These are phyloP conservation scores for Aechmea fasciata DNA, from an alignment of 176 grass and related monocot genomes.

Conservation along the genomic window DNA sequence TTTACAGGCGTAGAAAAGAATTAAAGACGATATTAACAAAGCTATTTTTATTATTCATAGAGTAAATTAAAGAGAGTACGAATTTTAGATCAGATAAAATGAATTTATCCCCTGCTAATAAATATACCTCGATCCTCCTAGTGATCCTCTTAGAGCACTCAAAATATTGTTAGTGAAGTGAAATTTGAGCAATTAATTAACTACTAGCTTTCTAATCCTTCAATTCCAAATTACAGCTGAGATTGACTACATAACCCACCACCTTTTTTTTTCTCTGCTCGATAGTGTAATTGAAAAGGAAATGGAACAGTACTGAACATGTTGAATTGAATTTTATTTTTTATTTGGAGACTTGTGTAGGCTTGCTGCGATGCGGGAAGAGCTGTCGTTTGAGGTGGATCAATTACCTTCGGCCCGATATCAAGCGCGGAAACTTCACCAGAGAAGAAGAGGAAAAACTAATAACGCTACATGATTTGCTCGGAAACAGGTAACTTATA, in stretches of 20 bases:
- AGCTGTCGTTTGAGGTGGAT: constrained; percentile 40
- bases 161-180: too few species aligned
- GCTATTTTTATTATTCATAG: too few species aligned
- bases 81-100: neutral
- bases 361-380: constrained; percentile 38
- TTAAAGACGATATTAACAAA: too few species aligned
- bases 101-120: neutral
- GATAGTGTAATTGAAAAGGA: neutral
- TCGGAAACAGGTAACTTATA: constrained; percentile 34
- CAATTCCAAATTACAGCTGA: too few species aligned
- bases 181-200: too few species aligned
- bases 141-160: too few species aligned
- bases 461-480: constrained; percentile 30
- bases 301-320: neutral
- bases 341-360: neutral
- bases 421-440: constrained; percentile 16
- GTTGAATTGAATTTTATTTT: neutral
- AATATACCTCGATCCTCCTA: too few species aligned
- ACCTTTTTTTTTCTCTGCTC: neutral
- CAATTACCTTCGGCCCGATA: constrained; percentile 33
- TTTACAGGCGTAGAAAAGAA: too few species aligned
- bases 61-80: neutral
- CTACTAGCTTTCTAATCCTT: too few species aligned
- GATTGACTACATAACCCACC: too few species aligned
- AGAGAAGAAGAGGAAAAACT: constrained; percentile 35